These are phyloP conservation scores for Nemania sp. DNA, from an alignment of 2,329 filamentous ascomycete genomes.

Conservation along the genomic window DNA sequence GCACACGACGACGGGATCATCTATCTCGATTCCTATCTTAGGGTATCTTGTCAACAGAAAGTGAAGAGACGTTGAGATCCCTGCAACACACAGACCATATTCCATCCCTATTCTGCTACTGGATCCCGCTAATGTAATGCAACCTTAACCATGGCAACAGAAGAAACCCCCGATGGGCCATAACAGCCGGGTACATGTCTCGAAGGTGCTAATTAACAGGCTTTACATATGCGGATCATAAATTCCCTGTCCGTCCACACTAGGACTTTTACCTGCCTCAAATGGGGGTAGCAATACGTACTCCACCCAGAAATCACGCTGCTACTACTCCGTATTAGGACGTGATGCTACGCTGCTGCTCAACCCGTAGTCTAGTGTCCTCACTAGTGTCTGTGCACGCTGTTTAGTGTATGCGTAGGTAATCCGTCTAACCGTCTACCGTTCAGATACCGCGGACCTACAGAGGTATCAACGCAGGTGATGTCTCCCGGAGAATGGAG, in stretches of 20 bases:
- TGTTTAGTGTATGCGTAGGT: conserved; percentile 9
- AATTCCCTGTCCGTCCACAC: neutral
- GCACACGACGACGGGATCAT: neutral
- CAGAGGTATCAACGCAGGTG: conserved; percentile 7
- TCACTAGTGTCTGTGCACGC: conserved; percentile 28
- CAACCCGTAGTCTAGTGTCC: conserved; percentile 18
- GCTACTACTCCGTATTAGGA: conserved; percentile 26
- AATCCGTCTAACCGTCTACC: neutral
- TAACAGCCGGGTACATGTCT: neutral
- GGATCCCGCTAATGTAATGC: conserved; percentile 30
- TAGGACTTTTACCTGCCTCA: conserved; percentile 1
- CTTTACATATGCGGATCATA: neutral
- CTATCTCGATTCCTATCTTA: conserved; percentile 13
- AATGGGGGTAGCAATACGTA: neutral
- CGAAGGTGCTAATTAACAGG: neutral
- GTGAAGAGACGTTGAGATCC: conserved; percentile 18
- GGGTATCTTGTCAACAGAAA: conserved; percentile 14
- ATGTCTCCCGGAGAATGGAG: conserved; percentile 9
- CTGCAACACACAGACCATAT: conserved; percentile 34
- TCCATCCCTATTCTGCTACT: conserved; percentile 1
- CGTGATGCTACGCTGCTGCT: conserved; percentile 10
- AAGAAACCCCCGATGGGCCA: neutral
- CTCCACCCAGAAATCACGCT: conserved; percentile 26
- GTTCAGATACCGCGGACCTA: no score
- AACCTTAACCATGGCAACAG: conserved; percentile 13